Conservation (phyloP, 129 eudicot genomes). For the Lactuca sativa region DNA sequence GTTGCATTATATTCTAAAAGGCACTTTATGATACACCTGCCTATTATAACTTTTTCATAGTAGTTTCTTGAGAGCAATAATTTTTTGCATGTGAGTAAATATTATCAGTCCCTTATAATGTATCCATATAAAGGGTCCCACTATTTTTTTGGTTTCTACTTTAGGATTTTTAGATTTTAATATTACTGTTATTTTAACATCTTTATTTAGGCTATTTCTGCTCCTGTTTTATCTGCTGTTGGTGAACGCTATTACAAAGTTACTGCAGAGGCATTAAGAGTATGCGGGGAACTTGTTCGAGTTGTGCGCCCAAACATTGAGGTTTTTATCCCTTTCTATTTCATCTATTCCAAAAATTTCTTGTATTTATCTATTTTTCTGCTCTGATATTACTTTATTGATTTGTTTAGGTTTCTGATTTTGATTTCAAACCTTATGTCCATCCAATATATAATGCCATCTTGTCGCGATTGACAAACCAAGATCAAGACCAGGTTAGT, state of each 20-base stretch:
- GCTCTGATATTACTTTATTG: conserved; percentile 9
- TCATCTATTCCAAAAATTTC: background rate
- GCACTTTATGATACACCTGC: background rate
- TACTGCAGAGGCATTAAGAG: conserved; percentile 98
- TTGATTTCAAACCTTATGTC: conserved; percentile 92
- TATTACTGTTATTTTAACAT: background rate
- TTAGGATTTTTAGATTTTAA: background rate
- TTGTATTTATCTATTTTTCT: background rate
- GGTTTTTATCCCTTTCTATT: conserved; percentile 38
- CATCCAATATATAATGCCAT: conserved; percentile 88
- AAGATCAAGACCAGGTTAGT: conserved; percentile 96
- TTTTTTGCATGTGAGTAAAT: background rate
- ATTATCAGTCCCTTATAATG: background rate
- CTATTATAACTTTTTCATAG: background rate
- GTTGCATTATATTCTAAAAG: background rate
- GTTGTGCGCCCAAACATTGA: conserved; percentile 81
- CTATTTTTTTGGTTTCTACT: background rate
- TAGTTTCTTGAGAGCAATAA: background rate
- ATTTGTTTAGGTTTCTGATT: conserved; percentile 50
- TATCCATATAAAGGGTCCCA: background rate
- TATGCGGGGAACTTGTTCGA: conserved; percentile 98
- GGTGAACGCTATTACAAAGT: conserved; percentile 99
- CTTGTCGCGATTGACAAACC: conserved; percentile 95
- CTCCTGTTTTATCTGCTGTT: conserved; percentile 84
- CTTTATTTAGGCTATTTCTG: conserved; percentile 70